Evolutionary conservation across 306 rosid species (phyloP).

Genomic region (Cucumis hystrix): DNA sequence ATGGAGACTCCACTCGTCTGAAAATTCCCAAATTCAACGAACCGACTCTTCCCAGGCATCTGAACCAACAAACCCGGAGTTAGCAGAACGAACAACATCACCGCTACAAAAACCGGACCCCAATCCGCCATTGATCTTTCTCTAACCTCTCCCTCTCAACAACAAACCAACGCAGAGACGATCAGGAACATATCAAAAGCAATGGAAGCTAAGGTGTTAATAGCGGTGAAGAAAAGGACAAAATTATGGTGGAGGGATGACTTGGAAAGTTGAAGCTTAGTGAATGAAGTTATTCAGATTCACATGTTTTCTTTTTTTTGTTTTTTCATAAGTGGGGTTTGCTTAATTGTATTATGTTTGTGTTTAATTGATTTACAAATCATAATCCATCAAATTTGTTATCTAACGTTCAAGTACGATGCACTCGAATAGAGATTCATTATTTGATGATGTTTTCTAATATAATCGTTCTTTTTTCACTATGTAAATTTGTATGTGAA

Average conservation of each 20-base stretch:
- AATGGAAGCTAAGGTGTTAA: no score
- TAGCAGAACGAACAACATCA: slow-evolving; percentile 61
- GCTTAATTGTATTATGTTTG: not conserved
- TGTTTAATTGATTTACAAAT: no score
- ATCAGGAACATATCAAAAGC: not conserved
- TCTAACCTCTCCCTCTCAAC: no score
- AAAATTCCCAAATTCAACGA: slow-evolving; percentile 62
- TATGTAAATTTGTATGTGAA: no score
- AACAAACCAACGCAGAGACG: no score
- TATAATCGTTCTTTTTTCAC: no score
- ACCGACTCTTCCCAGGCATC: slow-evolving; percentile 44
- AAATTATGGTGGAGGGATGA: slow-evolving; percentile 23
- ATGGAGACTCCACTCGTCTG: slow-evolving; percentile 74
- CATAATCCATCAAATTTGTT: no score
- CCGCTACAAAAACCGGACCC: slow-evolving; percentile 91
- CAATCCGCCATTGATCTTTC: slow-evolving; percentile 56
- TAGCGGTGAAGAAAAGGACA: slow-evolving; percentile 35
- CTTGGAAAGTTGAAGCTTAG: slow-evolving; percentile 27
- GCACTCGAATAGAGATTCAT: no score
- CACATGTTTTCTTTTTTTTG: not conserved
- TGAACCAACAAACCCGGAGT: slow-evolving; percentile 77
- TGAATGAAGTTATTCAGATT: not conserved
- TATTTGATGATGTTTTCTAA: no score
- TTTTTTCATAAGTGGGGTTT: not conserved
- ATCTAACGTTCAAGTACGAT: no score